A percentile compares a stretch with the other conserved stretches of the same genome.
Evolutionary conservation across 805 yeast genomes (phyloP).

Genomic region (Pichia deserticola): DNA sequence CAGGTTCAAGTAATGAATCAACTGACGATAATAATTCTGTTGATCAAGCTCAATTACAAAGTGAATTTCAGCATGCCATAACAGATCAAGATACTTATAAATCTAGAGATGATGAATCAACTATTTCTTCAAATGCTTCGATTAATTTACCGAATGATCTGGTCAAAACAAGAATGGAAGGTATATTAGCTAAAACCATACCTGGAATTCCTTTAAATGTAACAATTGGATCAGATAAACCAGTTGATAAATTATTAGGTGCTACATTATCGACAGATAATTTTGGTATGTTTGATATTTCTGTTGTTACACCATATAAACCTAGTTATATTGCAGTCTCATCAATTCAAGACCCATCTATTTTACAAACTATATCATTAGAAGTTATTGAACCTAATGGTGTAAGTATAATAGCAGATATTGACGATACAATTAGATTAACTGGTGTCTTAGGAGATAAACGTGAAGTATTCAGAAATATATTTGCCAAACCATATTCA

Average conservation of each 20-base stretch:
- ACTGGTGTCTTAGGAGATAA: constrained; percentile 91
- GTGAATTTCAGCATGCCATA: constrained; percentile 29
- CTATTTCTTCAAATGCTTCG: constrained; percentile 11
- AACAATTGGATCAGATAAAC: constrained; percentile 44
- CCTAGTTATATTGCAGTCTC: constrained; percentile 55
- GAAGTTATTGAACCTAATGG: constrained; percentile 40
- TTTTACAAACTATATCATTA: constrained; percentile 39
- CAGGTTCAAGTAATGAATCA: constrained; percentile 28
- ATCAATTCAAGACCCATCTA: constrained; percentile 39
- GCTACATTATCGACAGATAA: constrained; percentile 46
- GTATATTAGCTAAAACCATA: constrained; percentile 62
- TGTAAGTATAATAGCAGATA: constrained; percentile 74
- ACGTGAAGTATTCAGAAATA: constrained; percentile 70
- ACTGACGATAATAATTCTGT: constrained; percentile 15
- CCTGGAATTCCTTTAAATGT: constrained; percentile 49
- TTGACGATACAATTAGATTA: constrained; percentile 87
- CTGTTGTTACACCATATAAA: constrained; percentile 45
- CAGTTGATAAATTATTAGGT: constrained; percentile 24
- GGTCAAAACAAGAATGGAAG: constrained; percentile 57
- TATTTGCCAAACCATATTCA: constrained; percentile 56
- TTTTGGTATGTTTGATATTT: constrained; percentile 57
- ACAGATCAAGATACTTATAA: constrained; percentile 20
- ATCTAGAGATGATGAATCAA: constrained; percentile 17
- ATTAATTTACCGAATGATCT: constrained; percentile 19
- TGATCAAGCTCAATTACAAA: constrained; percentile 30